Conservation (phyloP, 129 eudicot genomes). For the Solidago caesia region DNA sequence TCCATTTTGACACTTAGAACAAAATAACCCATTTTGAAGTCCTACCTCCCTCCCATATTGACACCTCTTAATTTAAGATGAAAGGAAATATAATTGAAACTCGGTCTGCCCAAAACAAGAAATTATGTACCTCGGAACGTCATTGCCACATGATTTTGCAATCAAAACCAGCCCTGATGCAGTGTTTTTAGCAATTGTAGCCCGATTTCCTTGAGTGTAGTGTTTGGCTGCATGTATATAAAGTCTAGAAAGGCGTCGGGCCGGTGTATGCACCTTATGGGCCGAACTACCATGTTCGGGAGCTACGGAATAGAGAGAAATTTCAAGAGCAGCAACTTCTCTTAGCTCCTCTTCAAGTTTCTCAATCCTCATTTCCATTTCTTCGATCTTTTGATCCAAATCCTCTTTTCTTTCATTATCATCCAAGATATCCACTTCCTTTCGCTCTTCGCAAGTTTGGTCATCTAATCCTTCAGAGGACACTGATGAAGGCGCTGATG, state of each 20-base stretch:
- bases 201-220: constrained; percentile 74
- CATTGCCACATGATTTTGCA: constrained; percentile 87
- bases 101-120: background rate
- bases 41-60: too few species aligned
- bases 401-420: constrained; percentile 59
- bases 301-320: constrained; percentile 83
- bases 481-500: constrained; percentile 69
- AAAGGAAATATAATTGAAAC: background rate
- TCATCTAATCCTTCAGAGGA: constrained; percentile 57
- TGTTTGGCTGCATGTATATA: constrained; percentile 91
- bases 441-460: constrained; percentile 38
- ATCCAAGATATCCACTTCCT: constrained; percentile 43
- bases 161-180: constrained; percentile 89
- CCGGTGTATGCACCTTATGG: constrained; percentile 98
- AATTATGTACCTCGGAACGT: constrained; percentile 70
- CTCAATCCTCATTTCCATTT: constrained; percentile 78
- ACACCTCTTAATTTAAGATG: background rate
- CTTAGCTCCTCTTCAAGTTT: constrained; percentile 89
- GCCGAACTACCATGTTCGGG: constrained; percentile 96
- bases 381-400: constrained; percentile 54
- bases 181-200: constrained; percentile 76
- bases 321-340: constrained; percentile 97
- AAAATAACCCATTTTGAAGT: too few species aligned
- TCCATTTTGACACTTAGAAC: too few species aligned
- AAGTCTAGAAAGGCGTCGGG: constrained; percentile 94